Evolutionary conservation across 2,329 filamentous ascomycete species (phyloP).

Genomic region (Penicillium oxalicum): DNA sequence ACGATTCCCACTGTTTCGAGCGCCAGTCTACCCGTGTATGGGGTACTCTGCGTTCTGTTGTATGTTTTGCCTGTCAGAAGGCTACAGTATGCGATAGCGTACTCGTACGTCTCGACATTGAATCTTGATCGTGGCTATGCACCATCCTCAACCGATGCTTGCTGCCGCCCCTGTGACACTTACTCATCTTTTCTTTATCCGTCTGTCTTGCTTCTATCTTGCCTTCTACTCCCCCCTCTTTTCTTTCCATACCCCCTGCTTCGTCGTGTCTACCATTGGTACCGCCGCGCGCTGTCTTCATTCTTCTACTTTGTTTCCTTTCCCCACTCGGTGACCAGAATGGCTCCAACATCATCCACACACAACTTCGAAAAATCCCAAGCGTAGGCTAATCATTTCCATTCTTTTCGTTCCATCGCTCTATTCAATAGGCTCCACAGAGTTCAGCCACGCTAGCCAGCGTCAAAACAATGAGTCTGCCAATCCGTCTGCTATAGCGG

Average conservation of each 20-base stretch:
- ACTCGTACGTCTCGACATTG: not conserved
- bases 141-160: too few species aligned
- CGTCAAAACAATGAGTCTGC: conserved; percentile 55
- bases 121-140: not conserved
- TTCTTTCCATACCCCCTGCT: conserved; percentile 21
- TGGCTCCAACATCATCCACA: not conserved
- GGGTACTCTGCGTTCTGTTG: conserved; percentile 10
- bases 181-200: too few species aligned
- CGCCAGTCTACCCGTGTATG: too few species aligned
- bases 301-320: conserved; percentile 12
- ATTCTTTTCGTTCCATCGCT: conserved; percentile 9
- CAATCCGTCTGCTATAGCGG: conserved; percentile 40
- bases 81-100: too few species aligned
- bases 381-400: conserved; percentile 40
- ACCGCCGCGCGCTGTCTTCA: conserved; percentile 13
- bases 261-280: conserved; percentile 20
- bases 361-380: conserved; percentile 20
- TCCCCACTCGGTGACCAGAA: conserved; percentile 6
- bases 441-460: conserved; percentile 46
- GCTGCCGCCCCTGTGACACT: too few species aligned
- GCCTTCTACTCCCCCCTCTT: not conserved
- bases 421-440: conserved; percentile 31
- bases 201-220: not conserved
- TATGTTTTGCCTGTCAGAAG: conserved; percentile 9
- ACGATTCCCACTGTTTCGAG: too few species aligned